These are phyloP conservation scores for Hymenoscyphus repandus DNA, from an alignment of 2,329 filamentous ascomycete species.

Conservation along the genomic window DNA sequence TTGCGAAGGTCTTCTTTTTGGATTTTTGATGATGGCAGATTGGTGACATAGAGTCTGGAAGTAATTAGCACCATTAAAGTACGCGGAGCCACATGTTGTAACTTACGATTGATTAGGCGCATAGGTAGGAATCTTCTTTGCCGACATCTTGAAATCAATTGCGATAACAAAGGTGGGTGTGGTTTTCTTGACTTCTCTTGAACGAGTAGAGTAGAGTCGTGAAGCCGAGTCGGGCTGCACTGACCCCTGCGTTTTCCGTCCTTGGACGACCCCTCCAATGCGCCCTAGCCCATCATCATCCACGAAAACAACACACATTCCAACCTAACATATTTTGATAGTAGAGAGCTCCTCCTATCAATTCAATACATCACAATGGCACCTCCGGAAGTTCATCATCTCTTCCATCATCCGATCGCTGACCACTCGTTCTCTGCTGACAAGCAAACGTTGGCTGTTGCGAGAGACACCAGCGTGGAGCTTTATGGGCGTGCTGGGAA, in stretches of 20 bases:
- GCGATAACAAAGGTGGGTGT: neutral
- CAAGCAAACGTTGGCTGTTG: conserved; percentile 80
- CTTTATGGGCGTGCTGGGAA: conserved; percentile 72
- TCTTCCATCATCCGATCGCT: conserved; percentile 93
- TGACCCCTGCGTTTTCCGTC: neutral
- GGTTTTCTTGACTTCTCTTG: no score
- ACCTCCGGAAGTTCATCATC: conserved; percentile 84
- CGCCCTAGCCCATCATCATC: neutral
- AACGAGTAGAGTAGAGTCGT: no score
- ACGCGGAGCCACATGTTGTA: neutral
- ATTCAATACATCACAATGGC: conserved; percentile 55
- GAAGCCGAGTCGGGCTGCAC: neutral
- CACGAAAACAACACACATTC: neutral
- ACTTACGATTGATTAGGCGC: conserved; percentile 73
- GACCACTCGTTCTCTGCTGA: conserved; percentile 98
- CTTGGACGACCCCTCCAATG: neutral
- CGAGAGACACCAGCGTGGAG: conserved; percentile 84
- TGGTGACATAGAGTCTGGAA: conserved; percentile 77
- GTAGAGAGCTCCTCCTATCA: conserved; percentile 99
- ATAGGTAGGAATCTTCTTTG: conserved; percentile 45
- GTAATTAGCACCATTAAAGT: neutral
- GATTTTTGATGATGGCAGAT: conserved; percentile 80
- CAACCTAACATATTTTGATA: conserved; percentile 50
- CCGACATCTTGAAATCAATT: conserved; percentile 11
- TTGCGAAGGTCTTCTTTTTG: conserved; percentile 83